A percentile compares a stretch with the other conserved stretches of the same genome.
These are phyloP conservation scores for Rhinocladiella similis DNA, from an alignment of 2,329 filamentous ascomycete genomes.

Conservation along the genomic window DNA sequence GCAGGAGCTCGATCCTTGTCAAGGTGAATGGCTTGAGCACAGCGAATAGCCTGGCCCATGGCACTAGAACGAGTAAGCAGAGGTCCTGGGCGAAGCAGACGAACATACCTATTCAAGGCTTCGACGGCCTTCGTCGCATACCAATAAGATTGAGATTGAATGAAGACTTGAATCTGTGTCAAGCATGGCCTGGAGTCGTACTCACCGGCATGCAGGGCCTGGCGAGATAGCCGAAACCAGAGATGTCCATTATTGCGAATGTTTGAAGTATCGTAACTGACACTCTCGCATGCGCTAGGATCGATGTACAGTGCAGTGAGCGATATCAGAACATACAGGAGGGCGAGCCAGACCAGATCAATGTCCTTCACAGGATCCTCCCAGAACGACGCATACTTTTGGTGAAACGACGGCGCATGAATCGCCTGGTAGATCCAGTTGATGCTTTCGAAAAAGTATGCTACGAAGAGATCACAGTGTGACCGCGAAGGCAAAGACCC, in stretches of 20 bases:
- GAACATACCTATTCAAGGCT: slow-evolving; percentile 31
- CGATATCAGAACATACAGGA: slow-evolving; percentile 34
- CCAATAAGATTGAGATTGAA: slow-evolving; percentile 35
- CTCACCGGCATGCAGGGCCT: slow-evolving; percentile 33
- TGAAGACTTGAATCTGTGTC: slow-evolving; percentile 33
- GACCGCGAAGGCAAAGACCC: slow-evolving; percentile 24
- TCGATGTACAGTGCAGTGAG: slow-evolving; percentile 34
- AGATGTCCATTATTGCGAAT: slow-evolving; percentile 30
- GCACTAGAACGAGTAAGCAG: not conserved
- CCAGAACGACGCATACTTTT: slow-evolving; percentile 33
- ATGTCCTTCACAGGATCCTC: slow-evolving; percentile 27
- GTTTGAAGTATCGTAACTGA: slow-evolving; percentile 21
- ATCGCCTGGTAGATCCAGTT: slow-evolving; percentile 35
- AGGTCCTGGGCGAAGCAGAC: not conserved
- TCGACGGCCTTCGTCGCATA: slow-evolving; percentile 35
- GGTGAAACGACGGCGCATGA: slow-evolving; percentile 29
- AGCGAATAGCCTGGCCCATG: slow-evolving; percentile 31
- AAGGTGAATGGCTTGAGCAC: slow-evolving; percentile 30
- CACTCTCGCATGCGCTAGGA: slow-evolving; percentile 7
- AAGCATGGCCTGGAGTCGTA: slow-evolving; percentile 34
- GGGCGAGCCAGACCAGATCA: slow-evolving; percentile 36
- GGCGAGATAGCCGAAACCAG: slow-evolving; percentile 35
- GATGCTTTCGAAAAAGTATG: slow-evolving; percentile 35
- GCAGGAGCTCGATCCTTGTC: slow-evolving; percentile 27
- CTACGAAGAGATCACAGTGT: slow-evolving; percentile 33